Evolutionary conservation across 177 flowering plant species (phyloP), one percentile per base, ranked within the genome.

Genomic region (Vitis hybrid): DNA sequence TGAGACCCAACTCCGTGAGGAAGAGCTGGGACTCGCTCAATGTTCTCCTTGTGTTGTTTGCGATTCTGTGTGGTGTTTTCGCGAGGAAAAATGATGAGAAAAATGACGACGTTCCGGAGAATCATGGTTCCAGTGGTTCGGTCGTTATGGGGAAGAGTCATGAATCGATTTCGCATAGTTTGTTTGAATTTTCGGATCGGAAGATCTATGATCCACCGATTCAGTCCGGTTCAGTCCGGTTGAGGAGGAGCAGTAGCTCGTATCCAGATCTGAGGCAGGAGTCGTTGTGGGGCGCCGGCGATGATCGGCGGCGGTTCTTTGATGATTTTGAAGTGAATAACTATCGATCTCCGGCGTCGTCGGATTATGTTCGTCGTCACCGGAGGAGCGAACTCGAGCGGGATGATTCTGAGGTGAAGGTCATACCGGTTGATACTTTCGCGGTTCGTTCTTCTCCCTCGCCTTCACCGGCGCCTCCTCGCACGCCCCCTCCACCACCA

Each of bases 181-280:
- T 86, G 88, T 80, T 76, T 63, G 83, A 73, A 0, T 75, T 69
- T 38, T 3, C 81, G 4, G 73, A 80, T 51, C 71, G 61, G 71
- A 67, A 70, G 75, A 74, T 71, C 67, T 64, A 72, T 19, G 71
- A 59, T 50, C 17, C 67, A n/a, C 24, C 24, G 38, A 20, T 56
- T 62, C 18, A 74, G 59, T 2, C 54, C 62, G 70, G 72, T 1
- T 69, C 53, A 8, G 65, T 71, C 12, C 55, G 82, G 74, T 60
- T 89, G 84, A 80, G 81, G 79, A 83, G 92, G 79, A 89, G 73
- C 72, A 88, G 92, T 44, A 90, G 90, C 76, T 89, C 94, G 4
- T 89, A 88, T 66, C 97, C 98, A 4, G 92, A 90, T 82, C 86
- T 88, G 65, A 67, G 90, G 63, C 85, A 84, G 33, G 89, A 76